These are phyloP conservation scores for Fomitopsis pulvina DNA, from an alignment of 768 basidiomycete genomes.

Conservation along the genomic window DNA sequence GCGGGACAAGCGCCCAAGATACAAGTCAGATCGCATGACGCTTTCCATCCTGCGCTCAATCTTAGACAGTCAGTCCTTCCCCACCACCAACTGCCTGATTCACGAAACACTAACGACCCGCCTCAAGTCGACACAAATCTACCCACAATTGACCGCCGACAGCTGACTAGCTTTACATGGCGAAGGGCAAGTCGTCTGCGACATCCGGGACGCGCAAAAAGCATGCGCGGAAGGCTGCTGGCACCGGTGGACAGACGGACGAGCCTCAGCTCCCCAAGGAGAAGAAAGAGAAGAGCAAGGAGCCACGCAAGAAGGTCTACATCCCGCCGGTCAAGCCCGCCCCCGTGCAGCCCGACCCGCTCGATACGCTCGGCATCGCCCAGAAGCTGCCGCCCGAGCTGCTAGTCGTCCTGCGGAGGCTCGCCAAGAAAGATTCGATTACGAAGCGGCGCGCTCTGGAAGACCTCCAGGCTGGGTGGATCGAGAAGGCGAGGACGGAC, in stretches of 20 bases:
- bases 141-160: too few species aligned
- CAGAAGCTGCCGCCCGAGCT: slow-evolving; percentile 73
- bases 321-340: slow-evolving; percentile 80
- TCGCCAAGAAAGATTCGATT: slow-evolving; percentile 86
- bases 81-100: too few species aligned
- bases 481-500: slow-evolving; percentile 43
- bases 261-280: slow-evolving; percentile 22
- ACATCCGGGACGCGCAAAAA: slow-evolving; percentile 88
- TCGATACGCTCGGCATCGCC: slow-evolving; percentile 78
- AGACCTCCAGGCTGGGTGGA: slow-evolving; percentile 66
- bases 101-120: too few species aligned
- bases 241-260: slow-evolving; percentile 25
- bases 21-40: too few species aligned
- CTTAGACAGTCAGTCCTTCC: too few species aligned
- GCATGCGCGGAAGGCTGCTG: slow-evolving; percentile 70
- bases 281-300: slow-evolving; percentile 44
- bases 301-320: slow-evolving; percentile 79
- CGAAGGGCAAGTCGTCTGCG: slow-evolving; percentile 69
- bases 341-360: slow-evolving; percentile 72
- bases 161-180: neutral
- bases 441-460: slow-evolving; percentile 84
- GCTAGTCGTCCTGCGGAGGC: slow-evolving; percentile 68
- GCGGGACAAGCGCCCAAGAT: too few species aligned
- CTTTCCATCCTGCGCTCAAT: too few species aligned
- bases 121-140: too few species aligned